Evolutionary conservation across 148 eudicot genomes (phyloP), one percentile per base, ranked within the genome.

Genomic region (Amaranthus palmeri): DNA sequence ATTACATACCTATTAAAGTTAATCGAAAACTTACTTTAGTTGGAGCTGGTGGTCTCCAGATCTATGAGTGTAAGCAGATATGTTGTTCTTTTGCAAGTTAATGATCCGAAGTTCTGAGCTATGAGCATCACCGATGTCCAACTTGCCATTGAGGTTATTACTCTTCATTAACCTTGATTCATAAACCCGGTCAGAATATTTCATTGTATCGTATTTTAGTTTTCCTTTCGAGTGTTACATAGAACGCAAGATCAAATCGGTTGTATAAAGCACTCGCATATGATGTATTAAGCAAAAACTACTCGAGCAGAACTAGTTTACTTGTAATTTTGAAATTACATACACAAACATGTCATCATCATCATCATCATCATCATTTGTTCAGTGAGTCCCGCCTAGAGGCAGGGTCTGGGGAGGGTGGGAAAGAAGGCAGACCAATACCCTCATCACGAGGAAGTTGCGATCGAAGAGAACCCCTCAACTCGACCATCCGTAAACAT

Each of bases 21-120:
- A 1, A 54, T 5, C n/a, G 2, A 57, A 62, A 50, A 43, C 81
- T 82, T 79, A 88, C 92, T 82, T 79, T 65, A 83, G 4, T 59
- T 77, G 56, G 64, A 82, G 10, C 59, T 51, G 6, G 72, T 15
- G 18, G 54, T 68, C 68, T 46, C 48, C 66, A 43, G 74, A 55
- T 73, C 73, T 66, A 15, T 64, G 60, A 49, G 74, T 77, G 67
- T 78, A 75, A 36, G 45, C 73, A 47, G 70, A 65, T 51, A 92
- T 87, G 17, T 61, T 11, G 80, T 92, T 92, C 79, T 79, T 65
- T 72, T 75, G 89, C 73, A 92, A 54, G 76, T 92, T 86, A 57
- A 92, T 81, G 67, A 82, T 76, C 41, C 84, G 71, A 67, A 92
- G 86, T 65, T 85, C 74, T 54, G 62, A 73, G 83, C 98, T 84